Percentiles rank a stretch among this genome's conserved stretches.
Conservation (phyloP, 139 green algal species). For the Closterium sp. region DNA sequence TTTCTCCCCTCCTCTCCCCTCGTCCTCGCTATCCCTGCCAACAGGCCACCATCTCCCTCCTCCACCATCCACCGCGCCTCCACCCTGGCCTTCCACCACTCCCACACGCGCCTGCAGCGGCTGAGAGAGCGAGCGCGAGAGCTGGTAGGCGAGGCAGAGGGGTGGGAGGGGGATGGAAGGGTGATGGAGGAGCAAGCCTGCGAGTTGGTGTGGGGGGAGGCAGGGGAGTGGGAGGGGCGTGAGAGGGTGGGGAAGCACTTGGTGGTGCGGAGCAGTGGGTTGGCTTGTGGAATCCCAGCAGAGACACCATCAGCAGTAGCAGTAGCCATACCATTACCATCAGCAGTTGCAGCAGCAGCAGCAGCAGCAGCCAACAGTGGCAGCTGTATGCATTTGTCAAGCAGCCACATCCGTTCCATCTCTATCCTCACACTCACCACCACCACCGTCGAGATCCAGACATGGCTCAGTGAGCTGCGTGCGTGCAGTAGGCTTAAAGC, state of each 20-base stretch:
- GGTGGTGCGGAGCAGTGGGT: too few species aligned
- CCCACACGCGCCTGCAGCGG: not conserved
- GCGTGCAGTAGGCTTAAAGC: too few species aligned
- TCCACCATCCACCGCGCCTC: not conserved
- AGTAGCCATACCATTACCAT: not conserved
- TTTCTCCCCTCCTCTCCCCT: not conserved
- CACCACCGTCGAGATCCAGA: not conserved
- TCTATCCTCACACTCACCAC: not conserved
- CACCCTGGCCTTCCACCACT: not conserved
- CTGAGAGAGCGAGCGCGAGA: not conserved
- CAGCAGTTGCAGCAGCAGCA: not conserved
- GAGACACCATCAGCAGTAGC: too few species aligned
- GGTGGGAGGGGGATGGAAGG: not conserved
- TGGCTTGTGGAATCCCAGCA: too few species aligned
- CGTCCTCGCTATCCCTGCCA: not conserved
- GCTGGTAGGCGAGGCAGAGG: not conserved
- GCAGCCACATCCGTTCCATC: not conserved
- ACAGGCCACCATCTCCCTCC: not conserved
- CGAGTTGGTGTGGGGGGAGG: too few species aligned
- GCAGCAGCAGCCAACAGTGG: not conserved
- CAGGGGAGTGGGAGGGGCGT: not conserved
- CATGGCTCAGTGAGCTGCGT: too few species aligned
- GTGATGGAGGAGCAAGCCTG: too few species aligned
- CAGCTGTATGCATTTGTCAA: not conserved
- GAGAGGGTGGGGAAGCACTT: not conserved